phyloP scores from a whole-genome alignment of 164 flowering plant genomes.

The Berberis thunbergii region DNA sequence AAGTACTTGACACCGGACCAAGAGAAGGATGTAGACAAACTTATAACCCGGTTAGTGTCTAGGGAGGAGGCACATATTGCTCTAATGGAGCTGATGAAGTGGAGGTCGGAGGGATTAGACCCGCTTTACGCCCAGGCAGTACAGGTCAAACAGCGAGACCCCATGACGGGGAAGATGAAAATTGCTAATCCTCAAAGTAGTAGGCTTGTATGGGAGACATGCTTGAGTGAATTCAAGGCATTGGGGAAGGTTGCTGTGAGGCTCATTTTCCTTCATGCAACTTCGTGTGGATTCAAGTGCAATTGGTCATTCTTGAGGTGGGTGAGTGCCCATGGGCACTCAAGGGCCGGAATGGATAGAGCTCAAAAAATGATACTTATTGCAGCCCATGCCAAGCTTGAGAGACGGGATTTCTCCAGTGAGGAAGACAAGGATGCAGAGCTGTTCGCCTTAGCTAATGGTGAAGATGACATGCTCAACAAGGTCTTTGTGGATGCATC shows the following conservation, averaged over 20 bases:
- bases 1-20: conserved; percentile 77
- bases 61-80: conserved; percentile 93
- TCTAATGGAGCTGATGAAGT: conserved; percentile 98
- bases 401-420: conserved; percentile 55
- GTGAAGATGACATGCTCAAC: conserved; percentile 85
- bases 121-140: conserved; percentile 97
- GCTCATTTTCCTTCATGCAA: conserved; percentile 89
- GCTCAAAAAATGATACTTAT: conserved; percentile 86
- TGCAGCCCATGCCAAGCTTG: conserved; percentile 83
- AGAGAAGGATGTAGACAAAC: conserved; percentile 90
- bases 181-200: conserved; percentile 90
- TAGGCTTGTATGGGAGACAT: conserved; percentile 96
- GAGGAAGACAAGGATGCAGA: conserved; percentile 88
- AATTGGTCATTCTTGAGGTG: conserved; percentile 69
- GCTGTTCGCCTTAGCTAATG: conserved; percentile 55
- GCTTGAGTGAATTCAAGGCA: conserved; percentile 72
- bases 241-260: conserved; percentile 90
- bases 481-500: conserved; percentile 82
- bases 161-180: conserved; percentile 80
- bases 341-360: conserved; percentile 56
- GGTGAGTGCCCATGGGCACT: conserved; percentile 46
- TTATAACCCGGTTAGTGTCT: conserved; percentile 81
- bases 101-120: conserved; percentile 97
- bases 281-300: conserved; percentile 80
- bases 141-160: conserved; percentile 84